These are phyloP conservation scores for Lathyrus tuberosus DNA, from an alignment of 306 rosid species.

Conservation along the genomic window DNA sequence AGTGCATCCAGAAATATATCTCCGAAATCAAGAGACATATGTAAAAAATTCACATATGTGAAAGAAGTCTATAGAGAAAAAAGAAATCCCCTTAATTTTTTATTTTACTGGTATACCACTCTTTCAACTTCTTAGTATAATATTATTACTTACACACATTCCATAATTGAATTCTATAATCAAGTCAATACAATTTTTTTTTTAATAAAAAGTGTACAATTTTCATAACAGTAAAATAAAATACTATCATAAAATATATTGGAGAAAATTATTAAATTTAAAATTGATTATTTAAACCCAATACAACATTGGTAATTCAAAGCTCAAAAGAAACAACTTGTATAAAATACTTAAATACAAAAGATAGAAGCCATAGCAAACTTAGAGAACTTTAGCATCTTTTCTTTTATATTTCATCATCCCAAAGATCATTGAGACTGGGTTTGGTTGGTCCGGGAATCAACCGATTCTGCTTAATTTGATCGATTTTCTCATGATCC, in stretches of 20 bases:
- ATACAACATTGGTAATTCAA: background rate
- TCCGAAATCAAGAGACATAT: too few species aligned
- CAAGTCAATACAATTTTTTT: background rate
- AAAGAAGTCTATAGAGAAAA: too few species aligned
- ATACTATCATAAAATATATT: background rate
- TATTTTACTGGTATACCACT: background rate
- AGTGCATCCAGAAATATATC: too few species aligned
- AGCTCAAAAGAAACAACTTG: background rate
- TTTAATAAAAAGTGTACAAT: background rate
- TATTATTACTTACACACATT: background rate
- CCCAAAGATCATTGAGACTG: constrained; percentile 47
- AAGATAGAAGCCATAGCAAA: background rate
- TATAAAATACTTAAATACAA: background rate
- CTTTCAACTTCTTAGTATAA: background rate
- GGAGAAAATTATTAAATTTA: background rate
- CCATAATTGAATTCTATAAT: background rate
- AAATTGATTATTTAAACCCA: background rate
- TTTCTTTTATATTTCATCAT: constrained; percentile 37
- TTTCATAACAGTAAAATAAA: background rate
- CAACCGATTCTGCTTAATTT: constrained; percentile 47
- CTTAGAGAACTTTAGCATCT: background rate
- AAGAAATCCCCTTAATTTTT: too few species aligned
- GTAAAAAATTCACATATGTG: too few species aligned
- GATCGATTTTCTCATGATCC: constrained; percentile 43
- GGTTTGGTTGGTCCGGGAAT: constrained; percentile 63